Base-by-base conservation (phyloP, 2,329 filamentous ascomycete genomes). In the Gnomoniopsis smithogilvyi region DNA sequence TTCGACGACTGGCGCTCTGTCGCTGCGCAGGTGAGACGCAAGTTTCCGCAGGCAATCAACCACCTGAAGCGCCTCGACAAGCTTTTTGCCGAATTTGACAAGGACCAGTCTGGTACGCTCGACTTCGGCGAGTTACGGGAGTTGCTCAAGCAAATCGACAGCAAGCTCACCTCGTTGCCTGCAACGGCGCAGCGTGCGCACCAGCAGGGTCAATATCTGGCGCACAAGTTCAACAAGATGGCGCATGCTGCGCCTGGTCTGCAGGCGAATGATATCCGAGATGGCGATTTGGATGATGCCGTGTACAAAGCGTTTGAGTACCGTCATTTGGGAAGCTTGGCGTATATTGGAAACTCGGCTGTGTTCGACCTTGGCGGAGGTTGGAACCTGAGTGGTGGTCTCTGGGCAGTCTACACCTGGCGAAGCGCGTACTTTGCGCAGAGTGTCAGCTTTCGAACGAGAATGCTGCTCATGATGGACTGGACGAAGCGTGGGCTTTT, bases 401-500 rank as follows among this genome's bases (percentile, higher is more conserved):
- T 99, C 49, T 83, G 96, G 81, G 95, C 93, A 0, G 94, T 98
- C 51, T 99, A 99, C 73, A 85, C 96, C 36, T 99, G 95, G 95
- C 81, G 95, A 63, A 93, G 91, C 64, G 89, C 97, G 15, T 99
- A 99, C 76, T 99, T 99, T 78, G 92, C 95, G 14, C 92, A 99
- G 80, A 96, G 92, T 69, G 95, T 99, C 51, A 97, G 93, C 74
- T 82, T 98, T 61, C 81, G 95, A 66, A 99, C 95, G 26, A 85
- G 94, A 63, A 84, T 92, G 64, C 75, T 99, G 69, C 80, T 99
- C 74, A 92, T 92, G 19, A 97, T 99, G 95, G 95, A 99, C 73
- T 99, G 95, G 95, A 88, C 86, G n/a, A 99, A 98, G 84, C 83
- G 96, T 71, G 91, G 92, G 14, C 75, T 99, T 22, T 99, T 99